Conservation (phyloP, 345 rosid genomes). For the Draba incana region DNA sequence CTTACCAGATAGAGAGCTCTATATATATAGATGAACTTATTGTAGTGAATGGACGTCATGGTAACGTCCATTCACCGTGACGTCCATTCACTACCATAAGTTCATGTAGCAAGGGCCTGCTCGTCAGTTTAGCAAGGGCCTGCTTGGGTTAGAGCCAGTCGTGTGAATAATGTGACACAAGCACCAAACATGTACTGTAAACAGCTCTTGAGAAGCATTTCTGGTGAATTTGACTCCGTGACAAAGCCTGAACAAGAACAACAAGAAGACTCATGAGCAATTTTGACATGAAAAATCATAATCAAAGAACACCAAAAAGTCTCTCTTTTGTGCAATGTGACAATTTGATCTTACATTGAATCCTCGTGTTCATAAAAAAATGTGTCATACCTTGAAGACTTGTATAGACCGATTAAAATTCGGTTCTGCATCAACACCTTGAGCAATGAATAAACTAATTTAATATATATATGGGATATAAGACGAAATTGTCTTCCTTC, state of each 20-base stretch:
- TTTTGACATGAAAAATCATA: conserved; percentile 2
- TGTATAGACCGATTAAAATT: conserved; percentile 26
- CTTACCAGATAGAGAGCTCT: too few species aligned
- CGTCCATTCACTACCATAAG: too few species aligned
- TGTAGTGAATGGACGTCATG: too few species aligned
- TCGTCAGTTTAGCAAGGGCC: too few species aligned
- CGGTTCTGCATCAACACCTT: conserved; percentile 4
- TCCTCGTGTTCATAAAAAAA: conserved; percentile 2
- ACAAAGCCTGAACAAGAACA: conserved; percentile 27
- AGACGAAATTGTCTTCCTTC: too few species aligned
- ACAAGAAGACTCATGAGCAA: conserved; percentile 9
- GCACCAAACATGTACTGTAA: conserved; percentile 75
- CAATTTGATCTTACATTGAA: conserved; percentile 10
- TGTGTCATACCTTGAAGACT: too few species aligned
- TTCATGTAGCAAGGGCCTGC: too few species aligned
- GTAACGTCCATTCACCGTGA: too few species aligned
- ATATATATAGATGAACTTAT: too few species aligned
- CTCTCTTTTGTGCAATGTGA: background rate
- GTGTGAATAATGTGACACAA: conserved; percentile 67
- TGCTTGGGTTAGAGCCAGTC: conserved; percentile 86
- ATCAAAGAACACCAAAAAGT: background rate
- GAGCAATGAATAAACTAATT: conserved; percentile 16
- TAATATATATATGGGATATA: too few species aligned
- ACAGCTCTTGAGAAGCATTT: conserved; percentile 66
- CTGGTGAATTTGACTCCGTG: conserved; percentile 39